Conservation (phyloP, 75 land plant genomes). For the Selaginella tamariscina region DNA sequence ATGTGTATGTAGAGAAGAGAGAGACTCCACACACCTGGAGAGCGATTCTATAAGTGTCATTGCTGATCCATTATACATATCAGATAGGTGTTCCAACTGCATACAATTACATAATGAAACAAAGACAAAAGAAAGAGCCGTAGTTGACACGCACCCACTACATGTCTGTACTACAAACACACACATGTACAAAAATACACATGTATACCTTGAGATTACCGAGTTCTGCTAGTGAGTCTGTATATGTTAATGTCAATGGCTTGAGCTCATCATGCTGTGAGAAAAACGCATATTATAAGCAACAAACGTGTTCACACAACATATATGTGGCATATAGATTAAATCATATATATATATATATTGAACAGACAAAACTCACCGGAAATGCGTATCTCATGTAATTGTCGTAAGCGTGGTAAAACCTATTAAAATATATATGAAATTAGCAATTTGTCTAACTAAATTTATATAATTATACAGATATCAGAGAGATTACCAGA, state of each 20-base stretch:
- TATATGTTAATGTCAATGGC: constrained; percentile 51
- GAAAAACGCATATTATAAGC: too few relatives aligned
- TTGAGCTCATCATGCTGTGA: constrained; percentile 82
- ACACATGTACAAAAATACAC: background rate
- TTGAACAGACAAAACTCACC: constrained; percentile 34
- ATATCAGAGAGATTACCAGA: constrained; percentile 39
- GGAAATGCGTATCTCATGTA: constrained; percentile 82
- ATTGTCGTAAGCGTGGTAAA: constrained; percentile 86
- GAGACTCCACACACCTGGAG: constrained; percentile 45
- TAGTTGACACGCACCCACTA: background rate
- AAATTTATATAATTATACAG: constrained; percentile 20
- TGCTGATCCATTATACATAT: constrained; percentile 64
- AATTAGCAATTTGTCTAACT: background rate
- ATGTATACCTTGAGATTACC: constrained; percentile 59
- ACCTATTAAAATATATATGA: too few relatives aligned
- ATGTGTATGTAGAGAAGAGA: too few relatives aligned
- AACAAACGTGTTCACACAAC: too few relatives aligned
- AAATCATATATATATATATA: too few relatives aligned
- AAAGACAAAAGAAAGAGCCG: background rate
- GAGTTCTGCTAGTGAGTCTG: constrained; percentile 72
- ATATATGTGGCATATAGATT: too few relatives aligned
- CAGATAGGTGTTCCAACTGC: constrained; percentile 72
- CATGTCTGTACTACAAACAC: background rate
- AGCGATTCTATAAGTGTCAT: constrained; percentile 75
- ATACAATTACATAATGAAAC: background rate